A percentile compares a stretch with the other conserved stretches of the same genome.
phyloP scores from a whole-genome alignment of 179 eudicot species.

The Camellia oleifera region DNA sequence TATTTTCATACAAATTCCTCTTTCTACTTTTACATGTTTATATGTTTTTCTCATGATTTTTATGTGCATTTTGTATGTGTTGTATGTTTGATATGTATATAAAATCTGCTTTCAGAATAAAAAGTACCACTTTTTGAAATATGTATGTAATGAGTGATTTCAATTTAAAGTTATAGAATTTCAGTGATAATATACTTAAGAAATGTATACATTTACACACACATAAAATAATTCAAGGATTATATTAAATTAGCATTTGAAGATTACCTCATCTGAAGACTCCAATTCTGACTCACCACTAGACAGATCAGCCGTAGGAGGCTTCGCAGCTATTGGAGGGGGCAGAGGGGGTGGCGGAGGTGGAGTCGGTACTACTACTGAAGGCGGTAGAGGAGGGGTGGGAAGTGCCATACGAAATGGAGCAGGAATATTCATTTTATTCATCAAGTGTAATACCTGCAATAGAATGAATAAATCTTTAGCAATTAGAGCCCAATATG shows the following conservation, averaged over 20 bases:
- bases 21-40: no score
- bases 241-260: not conserved
- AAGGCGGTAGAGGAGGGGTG: conserved; percentile 87
- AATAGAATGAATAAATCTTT: conserved; percentile 12
- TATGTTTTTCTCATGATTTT: no score
- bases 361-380: conserved; percentile 42
- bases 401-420: conserved; percentile 95
- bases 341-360: conserved; percentile 57
- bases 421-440: conserved; percentile 98
- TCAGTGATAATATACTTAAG: not conserved
- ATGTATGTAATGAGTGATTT: not conserved
- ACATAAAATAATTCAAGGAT: not conserved
- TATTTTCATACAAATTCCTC: no score
- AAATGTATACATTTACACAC: not conserved
- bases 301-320: conserved; percentile 44
- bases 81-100: not conserved
- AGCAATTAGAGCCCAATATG: not conserved
- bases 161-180: not conserved
- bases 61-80: no score
- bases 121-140: not conserved
- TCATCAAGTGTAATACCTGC: conserved; percentile 94
- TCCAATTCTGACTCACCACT: conserved; percentile 97
- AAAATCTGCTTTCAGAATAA: not conserved
- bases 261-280: conserved; percentile 77
- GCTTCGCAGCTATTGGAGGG: conserved; percentile 39